Evolutionary conservation across 208 protist species (phyloP).

Genomic region (Acanthamoeba culbertsoni): DNA sequence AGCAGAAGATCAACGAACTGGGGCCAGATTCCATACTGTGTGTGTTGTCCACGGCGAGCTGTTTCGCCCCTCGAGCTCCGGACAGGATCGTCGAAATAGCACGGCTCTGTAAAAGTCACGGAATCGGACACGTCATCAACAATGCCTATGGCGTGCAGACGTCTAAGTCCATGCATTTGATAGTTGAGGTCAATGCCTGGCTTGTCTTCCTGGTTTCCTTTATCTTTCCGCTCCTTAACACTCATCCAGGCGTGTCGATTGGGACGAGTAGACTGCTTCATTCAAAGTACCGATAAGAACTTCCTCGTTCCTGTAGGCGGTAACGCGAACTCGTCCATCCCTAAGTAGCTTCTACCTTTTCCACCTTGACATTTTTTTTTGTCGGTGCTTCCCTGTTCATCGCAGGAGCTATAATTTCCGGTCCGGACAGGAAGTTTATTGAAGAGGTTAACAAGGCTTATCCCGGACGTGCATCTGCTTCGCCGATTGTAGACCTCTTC

Average conservation of each 20-base stretch:
- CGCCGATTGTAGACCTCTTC: constrained; percentile 94
- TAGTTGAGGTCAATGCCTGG: constrained; percentile 89
- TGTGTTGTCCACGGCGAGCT: constrained; percentile 96
- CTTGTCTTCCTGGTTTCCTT: no score
- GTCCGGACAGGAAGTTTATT: constrained; percentile 68
- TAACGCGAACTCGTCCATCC: no score
- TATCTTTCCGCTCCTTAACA: neutral
- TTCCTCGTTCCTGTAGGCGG: constrained; percentile 98
- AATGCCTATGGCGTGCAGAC: constrained; percentile 98
- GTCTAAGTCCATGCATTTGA: constrained; percentile 82
- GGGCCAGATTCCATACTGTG: constrained; percentile 89
- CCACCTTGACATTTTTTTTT: no score
- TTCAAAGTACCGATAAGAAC: constrained; percentile 99
- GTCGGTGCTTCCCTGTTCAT: neutral
- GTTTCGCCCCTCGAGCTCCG: constrained; percentile 96
- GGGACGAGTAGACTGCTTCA: constrained; percentile 91
- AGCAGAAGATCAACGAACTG: constrained; percentile 79
- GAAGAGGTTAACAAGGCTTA: constrained; percentile 82
- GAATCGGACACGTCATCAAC: constrained; percentile 95
- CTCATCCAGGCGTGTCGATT: neutral
- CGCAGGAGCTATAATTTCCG: constrained; percentile 74
- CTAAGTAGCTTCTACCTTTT: no score
- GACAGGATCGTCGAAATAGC: constrained; percentile 93
- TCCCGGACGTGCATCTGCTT: constrained; percentile 91
- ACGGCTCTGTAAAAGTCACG: constrained; percentile 85